These are phyloP conservation scores for Hortiboletus campestris DNA, from an alignment of 768 basidiomycete genomes.

Conservation along the genomic window DNA sequence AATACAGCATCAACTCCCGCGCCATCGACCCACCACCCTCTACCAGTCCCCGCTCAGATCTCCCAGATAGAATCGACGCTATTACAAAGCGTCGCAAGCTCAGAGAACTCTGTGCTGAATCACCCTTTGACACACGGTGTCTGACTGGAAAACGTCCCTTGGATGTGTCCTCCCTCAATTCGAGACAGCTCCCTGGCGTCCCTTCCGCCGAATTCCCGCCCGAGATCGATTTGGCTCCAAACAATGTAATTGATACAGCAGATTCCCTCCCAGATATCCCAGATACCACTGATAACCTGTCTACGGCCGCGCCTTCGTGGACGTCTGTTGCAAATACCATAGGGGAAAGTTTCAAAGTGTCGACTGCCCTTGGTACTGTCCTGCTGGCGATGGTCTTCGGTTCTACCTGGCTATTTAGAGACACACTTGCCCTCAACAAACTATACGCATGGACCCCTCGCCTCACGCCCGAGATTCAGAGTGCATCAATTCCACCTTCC, in stretches of 20 bases:
- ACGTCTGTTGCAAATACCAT: slow-evolving; percentile 13
- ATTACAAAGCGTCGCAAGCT: slow-evolving; percentile 46
- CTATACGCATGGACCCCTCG: slow-evolving; percentile 9
- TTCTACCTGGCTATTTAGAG: slow-evolving; percentile 25
- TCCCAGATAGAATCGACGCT: slow-evolving; percentile 43
- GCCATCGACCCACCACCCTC: slow-evolving; percentile 39
- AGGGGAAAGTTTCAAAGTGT: slow-evolving; percentile 11
- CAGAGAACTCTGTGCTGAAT: slow-evolving; percentile 39
- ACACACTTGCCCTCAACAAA: slow-evolving; percentile 12
- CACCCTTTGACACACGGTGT: slow-evolving; percentile 51
- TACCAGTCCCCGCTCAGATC: slow-evolving; percentile 28
- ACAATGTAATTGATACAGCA: slow-evolving; percentile 9
- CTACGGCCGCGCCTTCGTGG: slow-evolving; percentile 13
- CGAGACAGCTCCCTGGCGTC: slow-evolving; percentile 60
- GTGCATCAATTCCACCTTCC: background rate
- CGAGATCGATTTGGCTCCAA: slow-evolving; percentile 13
- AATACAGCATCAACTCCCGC: slow-evolving; percentile 31
- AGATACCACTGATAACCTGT: slow-evolving; percentile 17
- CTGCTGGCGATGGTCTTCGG: slow-evolving; percentile 24
- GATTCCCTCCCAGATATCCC: slow-evolving; percentile 16
- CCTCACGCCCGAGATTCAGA: background rate
- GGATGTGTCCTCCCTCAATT: slow-evolving; percentile 47
- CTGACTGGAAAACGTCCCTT: slow-evolving; percentile 59
- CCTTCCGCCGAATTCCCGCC: slow-evolving; percentile 37
- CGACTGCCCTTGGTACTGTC: slow-evolving; percentile 20